Percentiles rank a stretch among this genome's conserved stretches.
Evolutionary conservation across 805 yeast species (phyloP).

Genomic region (Metschnikowia shivogae): DNA sequence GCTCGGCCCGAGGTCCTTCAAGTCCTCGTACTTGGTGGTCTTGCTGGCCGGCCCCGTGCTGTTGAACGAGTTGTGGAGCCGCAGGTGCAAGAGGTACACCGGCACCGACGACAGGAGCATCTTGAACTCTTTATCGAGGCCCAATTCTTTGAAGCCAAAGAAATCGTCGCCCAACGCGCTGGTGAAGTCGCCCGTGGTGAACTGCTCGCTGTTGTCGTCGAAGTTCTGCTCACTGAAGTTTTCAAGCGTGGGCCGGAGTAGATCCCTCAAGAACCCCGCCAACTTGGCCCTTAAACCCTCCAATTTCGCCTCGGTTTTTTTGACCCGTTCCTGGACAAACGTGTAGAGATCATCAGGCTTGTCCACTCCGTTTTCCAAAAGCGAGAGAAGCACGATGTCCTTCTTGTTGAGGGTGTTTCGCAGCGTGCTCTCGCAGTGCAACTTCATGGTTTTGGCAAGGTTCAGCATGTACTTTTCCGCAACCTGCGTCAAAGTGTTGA

Average conservation of each 20-base stretch:
- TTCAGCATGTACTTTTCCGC: conserved; percentile 79
- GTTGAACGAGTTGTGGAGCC: conserved; percentile 56
- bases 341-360: conserved; percentile 73
- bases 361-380: conserved; percentile 82
- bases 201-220: conserved; percentile 88
- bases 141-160: conserved; percentile 93
- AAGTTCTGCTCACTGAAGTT: conserved; percentile 75
- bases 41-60: conserved; percentile 43
- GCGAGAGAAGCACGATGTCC: conserved; percentile 55
- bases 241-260: conserved; percentile 75
- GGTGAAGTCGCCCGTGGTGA: conserved; percentile 90
- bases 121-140: conserved; percentile 88
- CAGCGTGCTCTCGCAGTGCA: conserved; percentile 64
- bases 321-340: conserved; percentile 67
- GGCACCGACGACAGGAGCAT: conserved; percentile 84
- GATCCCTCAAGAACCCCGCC: conserved; percentile 67
- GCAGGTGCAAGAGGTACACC: conserved; percentile 76
- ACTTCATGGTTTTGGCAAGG: conserved; percentile 63
- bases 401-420: conserved; percentile 34
- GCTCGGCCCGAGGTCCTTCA: conserved; percentile 51
- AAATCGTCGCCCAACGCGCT: conserved; percentile 94
- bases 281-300: conserved; percentile 64
- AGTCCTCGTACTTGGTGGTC: conserved; percentile 59
- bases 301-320: conserved; percentile 65
- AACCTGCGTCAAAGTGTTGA: conserved; percentile 73